Conservation (phyloP, 768 basidiomycete genomes). For the Lactifluus piperatus region DNA sequence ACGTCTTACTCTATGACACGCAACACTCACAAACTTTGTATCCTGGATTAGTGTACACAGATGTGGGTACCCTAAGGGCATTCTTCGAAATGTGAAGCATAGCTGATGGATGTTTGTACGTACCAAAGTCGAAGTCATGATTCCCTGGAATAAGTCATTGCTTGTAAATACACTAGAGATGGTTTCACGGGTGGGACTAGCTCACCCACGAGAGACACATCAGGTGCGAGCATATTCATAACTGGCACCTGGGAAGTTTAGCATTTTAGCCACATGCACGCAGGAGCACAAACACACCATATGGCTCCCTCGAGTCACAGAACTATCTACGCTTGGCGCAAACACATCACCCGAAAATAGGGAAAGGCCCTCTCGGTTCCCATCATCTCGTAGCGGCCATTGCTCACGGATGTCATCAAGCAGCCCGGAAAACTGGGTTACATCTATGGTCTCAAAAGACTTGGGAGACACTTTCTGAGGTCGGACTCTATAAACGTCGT, state of each 20-base stretch:
- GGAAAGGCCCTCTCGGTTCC: slow-evolving; percentile 59
- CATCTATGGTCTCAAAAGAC: slow-evolving; percentile 63
- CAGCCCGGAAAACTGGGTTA: slow-evolving; percentile 75
- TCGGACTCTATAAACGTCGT: slow-evolving; percentile 76
- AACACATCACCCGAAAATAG: slow-evolving; percentile 90
- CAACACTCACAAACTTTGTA: slow-evolving; percentile 57
- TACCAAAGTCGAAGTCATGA: slow-evolving; percentile 89
- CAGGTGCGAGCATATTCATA: slow-evolving; percentile 71
- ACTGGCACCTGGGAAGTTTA: slow-evolving; percentile 59
- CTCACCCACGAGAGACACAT: slow-evolving; percentile 73
- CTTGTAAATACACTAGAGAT: neutral
- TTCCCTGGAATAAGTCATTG: slow-evolving; percentile 46
- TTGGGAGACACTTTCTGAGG: slow-evolving; percentile 56
- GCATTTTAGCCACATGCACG: neutral
- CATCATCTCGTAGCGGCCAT: slow-evolving; percentile 44
- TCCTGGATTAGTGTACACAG: slow-evolving; percentile 59
- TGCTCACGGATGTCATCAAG: slow-evolving; percentile 50
- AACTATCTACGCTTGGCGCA: slow-evolving; percentile 78
- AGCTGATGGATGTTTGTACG: slow-evolving; percentile 3
- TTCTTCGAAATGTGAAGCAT: neutral
- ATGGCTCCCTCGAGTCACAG: slow-evolving; percentile 83
- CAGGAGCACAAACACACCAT: slow-evolving; percentile 45
- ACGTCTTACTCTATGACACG: neutral
- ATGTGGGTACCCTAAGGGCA: slow-evolving; percentile 47
- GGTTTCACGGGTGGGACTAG: neutral